Conservation (phyloP, 306 rosid genomes). For the Vigna angularis region DNA sequence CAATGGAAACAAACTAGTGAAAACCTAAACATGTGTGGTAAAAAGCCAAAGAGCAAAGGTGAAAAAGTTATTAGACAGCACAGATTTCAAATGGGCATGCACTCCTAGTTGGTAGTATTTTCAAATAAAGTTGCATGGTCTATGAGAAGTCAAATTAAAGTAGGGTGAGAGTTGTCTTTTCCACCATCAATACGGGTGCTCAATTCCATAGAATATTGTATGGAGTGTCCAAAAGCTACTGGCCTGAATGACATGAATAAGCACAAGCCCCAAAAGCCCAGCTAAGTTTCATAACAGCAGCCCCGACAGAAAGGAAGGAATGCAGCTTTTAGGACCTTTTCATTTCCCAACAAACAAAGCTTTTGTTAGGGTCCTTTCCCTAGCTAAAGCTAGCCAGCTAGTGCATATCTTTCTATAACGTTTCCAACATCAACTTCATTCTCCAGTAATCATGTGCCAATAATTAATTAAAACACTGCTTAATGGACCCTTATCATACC, state of each 20-base stretch:
- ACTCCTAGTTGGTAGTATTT: conserved; percentile 36
- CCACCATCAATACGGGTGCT: conserved; percentile 42
- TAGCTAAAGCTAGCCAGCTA: conserved; percentile 34
- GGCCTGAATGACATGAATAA: conserved; percentile 60
- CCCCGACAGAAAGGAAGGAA: conserved; percentile 94
- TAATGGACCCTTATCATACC: conserved; percentile 36
- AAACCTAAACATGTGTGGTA: conserved; percentile 35
- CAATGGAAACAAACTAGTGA: conserved; percentile 38
- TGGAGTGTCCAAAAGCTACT: conserved; percentile 44
- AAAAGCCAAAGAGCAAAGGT: conserved; percentile 33
- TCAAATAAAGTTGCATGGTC: conserved; percentile 42
- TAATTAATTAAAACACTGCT: conserved; percentile 55
- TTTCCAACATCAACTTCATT: conserved; percentile 32
- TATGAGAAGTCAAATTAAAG: conserved; percentile 52
- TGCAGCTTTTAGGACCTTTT: conserved; percentile 86
- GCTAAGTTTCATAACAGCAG: conserved; percentile 74
- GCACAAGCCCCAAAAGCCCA: conserved; percentile 79
- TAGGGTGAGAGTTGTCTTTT: conserved; percentile 58
- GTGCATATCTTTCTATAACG: conserved; percentile 36
- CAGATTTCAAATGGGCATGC: conserved; percentile 48
- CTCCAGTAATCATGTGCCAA: conserved; percentile 52
- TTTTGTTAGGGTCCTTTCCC: conserved; percentile 62
- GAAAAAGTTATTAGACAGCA: conserved; percentile 37
- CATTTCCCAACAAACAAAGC: conserved; percentile 89
- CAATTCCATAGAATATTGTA: conserved; percentile 43